phyloP scores from a whole-genome alignment of 768 basidiomycete genomes.

The Lepiota subincarnata region DNA sequence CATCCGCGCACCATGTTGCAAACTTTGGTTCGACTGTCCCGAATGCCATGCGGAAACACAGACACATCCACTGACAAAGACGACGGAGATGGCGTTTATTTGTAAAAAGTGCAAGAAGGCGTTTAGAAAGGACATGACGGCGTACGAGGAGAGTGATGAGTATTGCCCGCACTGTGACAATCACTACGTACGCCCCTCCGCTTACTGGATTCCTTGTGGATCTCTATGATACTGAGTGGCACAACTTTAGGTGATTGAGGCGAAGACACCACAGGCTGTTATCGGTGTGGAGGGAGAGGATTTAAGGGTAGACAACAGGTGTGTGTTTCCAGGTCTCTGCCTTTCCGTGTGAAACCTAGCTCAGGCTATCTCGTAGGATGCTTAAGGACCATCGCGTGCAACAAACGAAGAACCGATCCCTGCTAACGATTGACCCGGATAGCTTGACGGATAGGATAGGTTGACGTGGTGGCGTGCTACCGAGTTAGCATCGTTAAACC shows the following conservation, averaged over 20 bases:
- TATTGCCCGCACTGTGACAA: slow-evolving; percentile 99
- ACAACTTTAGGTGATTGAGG: slow-evolving; percentile 72
- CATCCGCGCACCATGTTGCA: slow-evolving; percentile 96
- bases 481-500: no score
- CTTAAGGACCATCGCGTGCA: slow-evolving; percentile 83
- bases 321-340: slow-evolving; percentile 29
- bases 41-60: slow-evolving; percentile 90
- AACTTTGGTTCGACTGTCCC: slow-evolving; percentile 95
- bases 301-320: slow-evolving; percentile 83
- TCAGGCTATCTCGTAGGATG: slow-evolving; percentile 50
- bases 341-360: not conserved
- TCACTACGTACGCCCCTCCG: slow-evolving; percentile 76
- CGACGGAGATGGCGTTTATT: slow-evolving; percentile 59
- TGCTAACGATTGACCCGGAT: slow-evolving; percentile 42
- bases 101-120: slow-evolving; percentile 74
- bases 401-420: slow-evolving; percentile 41
- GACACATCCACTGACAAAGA: slow-evolving; percentile 67
- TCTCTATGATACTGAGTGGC: not conserved
- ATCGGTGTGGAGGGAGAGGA: slow-evolving; percentile 91
- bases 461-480: slow-evolving; percentile 20
- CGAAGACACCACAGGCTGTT: slow-evolving; percentile 84
- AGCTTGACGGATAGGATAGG: slow-evolving; percentile 43
- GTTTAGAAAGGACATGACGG: slow-evolving; percentile 90
- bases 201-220: not conserved
- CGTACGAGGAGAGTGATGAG: slow-evolving; percentile 95